Percentiles rank a stretch among this genome's conserved stretches.
Evolutionary conservation across 495 filamentous ascomycete genomes (phyloP).

Genomic region (Penicillium waksmanii): DNA sequence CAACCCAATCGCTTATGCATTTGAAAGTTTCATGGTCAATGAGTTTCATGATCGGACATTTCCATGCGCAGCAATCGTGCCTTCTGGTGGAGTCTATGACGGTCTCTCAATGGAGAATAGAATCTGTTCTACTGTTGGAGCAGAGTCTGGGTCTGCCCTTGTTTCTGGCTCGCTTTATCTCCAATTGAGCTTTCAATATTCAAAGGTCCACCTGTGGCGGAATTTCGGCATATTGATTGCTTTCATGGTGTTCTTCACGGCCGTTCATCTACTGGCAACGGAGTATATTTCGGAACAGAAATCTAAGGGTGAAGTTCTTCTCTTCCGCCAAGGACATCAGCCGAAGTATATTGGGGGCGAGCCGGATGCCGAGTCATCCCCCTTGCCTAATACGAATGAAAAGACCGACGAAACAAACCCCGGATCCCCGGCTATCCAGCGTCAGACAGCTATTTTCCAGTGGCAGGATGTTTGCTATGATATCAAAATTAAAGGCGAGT

Average conservation of each 20-base stretch:
- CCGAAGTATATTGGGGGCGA: conserved; percentile 23
- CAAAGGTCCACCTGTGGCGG: conserved; percentile 17
- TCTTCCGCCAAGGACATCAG: conserved; percentile 43
- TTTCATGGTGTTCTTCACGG: conserved; percentile 58
- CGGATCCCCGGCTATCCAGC: conserved; percentile 53
- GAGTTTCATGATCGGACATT: conserved; percentile 62
- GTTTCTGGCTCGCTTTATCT: background rate
- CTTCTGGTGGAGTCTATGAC: conserved; percentile 39
- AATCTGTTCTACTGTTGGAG: background rate
- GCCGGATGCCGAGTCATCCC: conserved; percentile 62
- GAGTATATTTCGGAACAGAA: conserved; percentile 34
- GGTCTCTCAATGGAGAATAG: background rate
- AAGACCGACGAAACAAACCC: conserved; percentile 34
- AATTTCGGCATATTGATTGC: conserved; percentile 64
- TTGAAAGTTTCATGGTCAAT: conserved; percentile 49
- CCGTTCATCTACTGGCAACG: conserved; percentile 37
- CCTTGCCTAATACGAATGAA: conserved; percentile 33
- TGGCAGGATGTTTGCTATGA: conserved; percentile 76
- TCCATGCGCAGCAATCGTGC: conserved; percentile 49
- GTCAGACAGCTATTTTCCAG: conserved; percentile 64
- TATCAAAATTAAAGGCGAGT: conserved; percentile 61
- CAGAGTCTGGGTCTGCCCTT: background rate
- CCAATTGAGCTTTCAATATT: background rate
- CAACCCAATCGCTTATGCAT: conserved; percentile 48
- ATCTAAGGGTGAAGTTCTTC: conserved; percentile 45